Evolutionary conservation across 805 yeast species (phyloP).

Genomic region (Grigorovia yakushimaensis): DNA sequence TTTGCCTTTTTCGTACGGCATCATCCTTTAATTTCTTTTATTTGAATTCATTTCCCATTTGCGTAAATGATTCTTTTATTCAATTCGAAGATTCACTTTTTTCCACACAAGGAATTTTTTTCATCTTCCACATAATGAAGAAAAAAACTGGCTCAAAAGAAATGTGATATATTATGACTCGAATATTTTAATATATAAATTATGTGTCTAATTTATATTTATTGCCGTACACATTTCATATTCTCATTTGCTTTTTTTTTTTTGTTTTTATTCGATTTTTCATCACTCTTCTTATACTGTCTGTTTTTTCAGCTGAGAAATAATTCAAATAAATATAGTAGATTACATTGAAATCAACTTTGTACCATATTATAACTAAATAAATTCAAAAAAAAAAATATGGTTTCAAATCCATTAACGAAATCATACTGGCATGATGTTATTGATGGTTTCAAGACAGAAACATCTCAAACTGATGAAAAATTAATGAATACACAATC

Average conservation of each 20-base stretch:
- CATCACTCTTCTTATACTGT: not conserved
- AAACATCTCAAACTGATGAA: not conserved
- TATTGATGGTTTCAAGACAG: constrained; percentile 13
- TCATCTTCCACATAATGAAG: too few species aligned
- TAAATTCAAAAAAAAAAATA: not conserved
- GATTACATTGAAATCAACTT: not conserved
- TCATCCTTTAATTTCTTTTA: too few species aligned
- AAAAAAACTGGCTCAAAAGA: too few species aligned
- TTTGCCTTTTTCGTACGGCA: too few species aligned
- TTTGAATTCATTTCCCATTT: too few species aligned
- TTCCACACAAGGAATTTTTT: too few species aligned
- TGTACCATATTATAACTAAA: not conserved
- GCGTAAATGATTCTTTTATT: too few species aligned
- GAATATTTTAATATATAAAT: not conserved
- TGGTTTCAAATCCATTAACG: constrained; percentile 9
- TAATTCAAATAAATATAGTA: too few species aligned
- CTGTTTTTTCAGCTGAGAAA: too few species aligned
- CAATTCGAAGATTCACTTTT: too few species aligned
- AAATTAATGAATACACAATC: not conserved
- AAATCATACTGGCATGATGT: constrained; percentile 15
- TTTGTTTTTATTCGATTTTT: not conserved
- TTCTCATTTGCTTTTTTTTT: not conserved
- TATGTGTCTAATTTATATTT: not conserved
- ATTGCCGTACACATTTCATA: not conserved
- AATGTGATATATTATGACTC: not conserved